Conservation (phyloP, 768 basidiomycete genomes). For the Punctularia strigosozonata region DNA sequence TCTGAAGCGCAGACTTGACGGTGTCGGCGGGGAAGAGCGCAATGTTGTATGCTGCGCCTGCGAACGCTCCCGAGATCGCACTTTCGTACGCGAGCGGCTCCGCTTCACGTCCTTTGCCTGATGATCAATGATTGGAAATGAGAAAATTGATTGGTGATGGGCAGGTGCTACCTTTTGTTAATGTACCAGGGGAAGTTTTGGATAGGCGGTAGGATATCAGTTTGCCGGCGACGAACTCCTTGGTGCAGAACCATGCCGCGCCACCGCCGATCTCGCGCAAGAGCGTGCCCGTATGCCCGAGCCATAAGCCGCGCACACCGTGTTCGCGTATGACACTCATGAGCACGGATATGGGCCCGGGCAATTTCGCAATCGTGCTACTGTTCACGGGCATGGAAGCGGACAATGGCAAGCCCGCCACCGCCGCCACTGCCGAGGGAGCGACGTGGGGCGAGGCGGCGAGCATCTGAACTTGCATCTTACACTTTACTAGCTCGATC, state of each 20-base stretch:
- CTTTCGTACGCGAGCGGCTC: conserved; percentile 61
- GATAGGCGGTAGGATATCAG: conserved; percentile 41
- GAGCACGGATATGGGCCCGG: conserved; percentile 67
- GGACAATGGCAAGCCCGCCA: conserved; percentile 4
- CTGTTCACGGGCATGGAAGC: conserved; percentile 10
- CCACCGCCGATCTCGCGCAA: conserved; percentile 89
- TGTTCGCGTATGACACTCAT: conserved; percentile 46
- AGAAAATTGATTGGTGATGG: too few relatives aligned
- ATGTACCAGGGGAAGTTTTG: conserved; percentile 3
- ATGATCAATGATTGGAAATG: too few relatives aligned
- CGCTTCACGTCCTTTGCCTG: conserved; percentile 11
- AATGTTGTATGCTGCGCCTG: conserved; percentile 78
- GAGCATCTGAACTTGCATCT: conserved; percentile 95
- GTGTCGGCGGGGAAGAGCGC: conserved; percentile 94
- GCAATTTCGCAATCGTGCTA: too few relatives aligned
- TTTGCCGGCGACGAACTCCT: conserved; percentile 58
- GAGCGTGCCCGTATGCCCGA: conserved; percentile 88
- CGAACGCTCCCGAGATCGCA: conserved; percentile 75
- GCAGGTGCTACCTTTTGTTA: too few relatives aligned
- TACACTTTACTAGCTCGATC: conserved; percentile 91
- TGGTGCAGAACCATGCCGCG: conserved; percentile 84
- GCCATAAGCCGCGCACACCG: conserved; percentile 86
- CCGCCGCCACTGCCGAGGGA: conserved; percentile 6
- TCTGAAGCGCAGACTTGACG: conserved; percentile 91
- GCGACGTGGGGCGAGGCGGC: conserved; percentile 10